Evolutionary conservation across 2,329 filamentous ascomycete genomes (phyloP).

Genomic region (Trichophyton schoenleinii): DNA sequence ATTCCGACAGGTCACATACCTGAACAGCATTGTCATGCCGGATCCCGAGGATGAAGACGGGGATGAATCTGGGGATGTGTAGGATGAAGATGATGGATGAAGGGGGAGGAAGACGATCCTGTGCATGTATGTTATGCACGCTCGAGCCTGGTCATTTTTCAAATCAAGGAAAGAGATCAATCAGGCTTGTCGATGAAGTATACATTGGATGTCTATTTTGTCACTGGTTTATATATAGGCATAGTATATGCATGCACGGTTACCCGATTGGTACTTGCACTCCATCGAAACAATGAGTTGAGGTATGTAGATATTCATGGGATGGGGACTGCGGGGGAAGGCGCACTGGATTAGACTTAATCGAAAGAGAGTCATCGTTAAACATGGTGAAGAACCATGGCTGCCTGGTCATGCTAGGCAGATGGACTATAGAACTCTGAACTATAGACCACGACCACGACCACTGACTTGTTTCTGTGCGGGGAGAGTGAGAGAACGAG

Average conservation of each 20-base stretch:
- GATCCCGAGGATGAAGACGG: conserved; percentile 43
- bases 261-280: not conserved
- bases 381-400: not conserved
- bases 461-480: not conserved
- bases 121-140: not conserved
- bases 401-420: not conserved
- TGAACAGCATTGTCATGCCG: conserved; percentile 63
- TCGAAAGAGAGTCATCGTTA: not conserved
- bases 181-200: not conserved
- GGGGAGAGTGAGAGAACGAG: not conserved
- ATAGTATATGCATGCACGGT: conserved; percentile 1
- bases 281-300: not conserved
- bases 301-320: not conserved
- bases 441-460: not conserved
- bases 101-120: not conserved
- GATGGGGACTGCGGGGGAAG: not conserved
- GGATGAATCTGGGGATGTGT: conserved; percentile 21
- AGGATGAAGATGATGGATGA: not conserved
- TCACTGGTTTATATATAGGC: not conserved
- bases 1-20: conserved; percentile 48
- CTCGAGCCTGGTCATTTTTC: not conserved
- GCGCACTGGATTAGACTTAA: not conserved
- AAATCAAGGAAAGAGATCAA: not conserved
- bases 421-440: not conserved
- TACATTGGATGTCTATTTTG: not conserved